Evolutionary conservation across 2,329 filamentous ascomycete species (phyloP), one percentile per base, ranked within the genome.

Genomic region (Paramyrothecium sp.): DNA sequence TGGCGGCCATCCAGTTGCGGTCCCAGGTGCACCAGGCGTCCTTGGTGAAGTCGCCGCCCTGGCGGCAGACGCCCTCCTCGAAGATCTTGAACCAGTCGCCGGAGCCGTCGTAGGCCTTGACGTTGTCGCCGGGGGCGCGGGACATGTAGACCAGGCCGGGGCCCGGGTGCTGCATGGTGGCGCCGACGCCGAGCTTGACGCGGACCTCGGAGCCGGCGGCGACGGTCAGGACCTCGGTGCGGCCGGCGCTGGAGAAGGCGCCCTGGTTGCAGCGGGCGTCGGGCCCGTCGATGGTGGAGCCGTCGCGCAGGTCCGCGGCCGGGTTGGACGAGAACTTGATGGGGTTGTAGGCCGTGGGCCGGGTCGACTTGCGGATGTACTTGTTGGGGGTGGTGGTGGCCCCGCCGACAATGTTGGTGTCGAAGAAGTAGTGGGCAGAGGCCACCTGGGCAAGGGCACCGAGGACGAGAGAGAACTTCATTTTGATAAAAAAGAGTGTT

Each of bases 221-320:
- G 17, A 68, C 62, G 34, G 59, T 62, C 57, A 67, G 59, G 46
- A 65, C 63, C 21, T 68, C 30, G 44, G 60, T 64, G 52, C 56
- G 56, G 41, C 56, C 60, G 19, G 61, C 61, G 46, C 58, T 58
- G 47, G 55, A 49, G 58, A 65, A 66, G 54, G 64, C 67, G 34
- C 68, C 68, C 57, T 69, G 61, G 60, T 70, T 70, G 63, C 68
- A 69, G 41, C 65, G 62, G 47, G 65, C 61, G 54, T 70, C 68
- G 53, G 58, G 57, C 3, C 63, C 61, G 30, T 66, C 64, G 21
- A 54, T 55, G 58, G 46, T 22, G 2, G 64, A 66, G 55, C 54
- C 52, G 56, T 66, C 64, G 23, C 65, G 65, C 34, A 66, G 61
- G 51, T 67, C 63, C 3, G 30, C 59, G 7, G 63, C 41, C 7